Percentiles rank a stretch among this genome's conserved stretches.
Conservation (phyloP, 495 filamentous ascomycete species). For the Neurospora sp. region DNA sequence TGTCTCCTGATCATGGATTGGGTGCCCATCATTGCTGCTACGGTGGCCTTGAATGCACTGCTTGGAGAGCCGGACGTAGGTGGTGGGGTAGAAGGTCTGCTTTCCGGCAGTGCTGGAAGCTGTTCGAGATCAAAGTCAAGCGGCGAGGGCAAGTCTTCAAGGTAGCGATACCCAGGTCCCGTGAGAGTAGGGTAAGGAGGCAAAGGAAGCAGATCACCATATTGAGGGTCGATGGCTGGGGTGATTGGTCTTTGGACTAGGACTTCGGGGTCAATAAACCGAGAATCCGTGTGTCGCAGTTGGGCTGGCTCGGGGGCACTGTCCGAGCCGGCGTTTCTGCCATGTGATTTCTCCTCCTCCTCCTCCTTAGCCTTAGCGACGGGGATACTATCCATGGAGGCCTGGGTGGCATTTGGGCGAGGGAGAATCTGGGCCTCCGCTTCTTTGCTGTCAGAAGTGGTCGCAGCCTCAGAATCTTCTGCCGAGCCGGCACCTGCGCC, state of each 20-base stretch:
- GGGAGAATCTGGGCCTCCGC: conserved; percentile 21
- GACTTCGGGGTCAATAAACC: conserved; percentile 41
- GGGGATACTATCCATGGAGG: conserved; percentile 3
- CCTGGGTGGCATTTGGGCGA: conserved; percentile 32
- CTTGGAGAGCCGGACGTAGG: not conserved
- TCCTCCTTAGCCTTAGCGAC: conserved; percentile 16
- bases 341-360: conserved; percentile 4
- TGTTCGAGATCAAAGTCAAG: conserved; percentile 9
- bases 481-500: conserved; percentile 50
- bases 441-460: conserved; percentile 13
- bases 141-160: conserved; percentile 2
- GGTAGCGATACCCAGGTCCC: conserved; percentile 32
- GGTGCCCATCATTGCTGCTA: not conserved
- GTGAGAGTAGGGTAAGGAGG: conserved; percentile 30
- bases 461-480: conserved; percentile 28
- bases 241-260: conserved; percentile 35
- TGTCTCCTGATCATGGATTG: conserved; percentile 4
- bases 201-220: conserved; percentile 44
- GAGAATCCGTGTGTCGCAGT: conserved; percentile 19
- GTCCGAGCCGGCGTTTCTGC: not conserved
- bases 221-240: conserved; percentile 46
- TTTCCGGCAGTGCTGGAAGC: conserved; percentile 41
- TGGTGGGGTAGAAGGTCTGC: conserved; percentile 37
- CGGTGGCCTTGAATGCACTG: not conserved
- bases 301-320: conserved; percentile 8